Base-by-base conservation (phyloP, 257 asterid species). In the Rubia yunnanensis region DNA sequence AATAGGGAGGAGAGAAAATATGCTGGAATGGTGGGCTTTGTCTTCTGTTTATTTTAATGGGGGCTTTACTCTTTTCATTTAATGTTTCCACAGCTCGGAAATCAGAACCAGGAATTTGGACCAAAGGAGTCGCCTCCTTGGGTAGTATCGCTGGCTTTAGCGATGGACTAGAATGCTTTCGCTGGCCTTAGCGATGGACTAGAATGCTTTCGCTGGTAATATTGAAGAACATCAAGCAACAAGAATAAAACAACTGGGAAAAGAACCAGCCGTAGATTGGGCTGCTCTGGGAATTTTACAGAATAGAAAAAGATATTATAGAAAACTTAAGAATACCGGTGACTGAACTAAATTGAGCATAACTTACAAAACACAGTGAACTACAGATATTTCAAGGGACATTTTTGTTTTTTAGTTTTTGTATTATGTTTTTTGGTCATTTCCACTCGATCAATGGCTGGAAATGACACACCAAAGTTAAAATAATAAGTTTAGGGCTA, bases 81-180 rank as follows among this genome's bases (percentile, higher is more conserved):
- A n/a, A n/a, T n/a, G n/a, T n/a, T n/a, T n/a, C n/a, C n/a, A n/a
- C n/a, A n/a, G n/a, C n/a, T n/a, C n/a, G n/a, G n/a, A 23, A 69
- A 60, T 38, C 57, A 2, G 77, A 66, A 31, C 27, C 49, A 28
- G 85, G 80, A 8, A 74, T 58, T 69, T 66, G 63, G 67, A 80
- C 22, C 34, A 74, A 27, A 18, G 79, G 80, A 58, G 78, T 74
- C 3, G 1, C 50, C 62, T 64, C 75, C 2, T 5, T 23, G 14
- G 61, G 6, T 28, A 23, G 1, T 8, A 0, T 0, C 17, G 70
- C 49, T 7, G 2, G 0, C 0, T 0, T 0, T 30, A 8, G 10
- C 0, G 0, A 0, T 26, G 26, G 17, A 9, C 2, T 9, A 35
- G 5, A 15, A 4, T 11, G 46, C 59, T 62, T n/a, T 0, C 17